These are phyloP conservation scores for Myriosclerotinia duriaeana DNA, from an alignment of 2,329 filamentous ascomycete genomes.

Conservation along the genomic window DNA sequence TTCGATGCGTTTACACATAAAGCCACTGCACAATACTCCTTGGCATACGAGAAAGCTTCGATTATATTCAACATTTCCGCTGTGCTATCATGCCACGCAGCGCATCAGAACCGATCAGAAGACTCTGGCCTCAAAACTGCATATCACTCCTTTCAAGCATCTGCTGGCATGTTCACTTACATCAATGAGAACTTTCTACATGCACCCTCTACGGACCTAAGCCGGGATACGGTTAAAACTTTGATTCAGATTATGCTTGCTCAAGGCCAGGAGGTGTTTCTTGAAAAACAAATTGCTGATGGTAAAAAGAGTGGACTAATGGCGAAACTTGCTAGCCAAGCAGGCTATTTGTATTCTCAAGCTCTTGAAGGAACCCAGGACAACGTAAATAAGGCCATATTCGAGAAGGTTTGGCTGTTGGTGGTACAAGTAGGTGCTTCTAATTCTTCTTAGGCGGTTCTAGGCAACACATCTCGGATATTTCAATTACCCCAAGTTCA, in stretches of 20 bases:
- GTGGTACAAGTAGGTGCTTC: slow-evolving; percentile 66
- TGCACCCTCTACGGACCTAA: slow-evolving; percentile 93
- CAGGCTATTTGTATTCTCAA: slow-evolving; percentile 82
- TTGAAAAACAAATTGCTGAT: slow-evolving; percentile 93
- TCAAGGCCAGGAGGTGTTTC: slow-evolving; percentile 93
- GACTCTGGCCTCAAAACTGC: slow-evolving; percentile 92
- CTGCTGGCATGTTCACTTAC: slow-evolving; percentile 99
- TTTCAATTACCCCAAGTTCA: neutral
- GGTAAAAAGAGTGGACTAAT: slow-evolving; percentile 89
- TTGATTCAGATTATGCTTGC: slow-evolving; percentile 91
- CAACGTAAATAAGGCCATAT: slow-evolving; percentile 85
- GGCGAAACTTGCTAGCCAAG: slow-evolving; percentile 90
- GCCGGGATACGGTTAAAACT: slow-evolving; percentile 91
- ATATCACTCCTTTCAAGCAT: slow-evolving; percentile 97
- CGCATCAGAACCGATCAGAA: slow-evolving; percentile 86
- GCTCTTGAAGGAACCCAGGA: slow-evolving; percentile 88
- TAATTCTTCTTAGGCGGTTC: neutral
- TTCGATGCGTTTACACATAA: slow-evolving; percentile 99
- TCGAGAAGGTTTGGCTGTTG: slow-evolving; percentile 90
- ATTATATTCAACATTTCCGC: slow-evolving; percentile 99
- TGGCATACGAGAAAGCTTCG: slow-evolving; percentile 97
- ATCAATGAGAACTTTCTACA: slow-evolving; percentile 99
- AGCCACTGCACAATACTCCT: slow-evolving; percentile 91
- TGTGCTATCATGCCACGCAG: slow-evolving; percentile 92
- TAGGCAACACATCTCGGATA: neutral